Percentiles rank a stretch among this genome's conserved stretches.
These are phyloP conservation scores for Agaricales sp. DNA, from an alignment of 1,284 basidiomycete species.

Conservation along the genomic window DNA sequence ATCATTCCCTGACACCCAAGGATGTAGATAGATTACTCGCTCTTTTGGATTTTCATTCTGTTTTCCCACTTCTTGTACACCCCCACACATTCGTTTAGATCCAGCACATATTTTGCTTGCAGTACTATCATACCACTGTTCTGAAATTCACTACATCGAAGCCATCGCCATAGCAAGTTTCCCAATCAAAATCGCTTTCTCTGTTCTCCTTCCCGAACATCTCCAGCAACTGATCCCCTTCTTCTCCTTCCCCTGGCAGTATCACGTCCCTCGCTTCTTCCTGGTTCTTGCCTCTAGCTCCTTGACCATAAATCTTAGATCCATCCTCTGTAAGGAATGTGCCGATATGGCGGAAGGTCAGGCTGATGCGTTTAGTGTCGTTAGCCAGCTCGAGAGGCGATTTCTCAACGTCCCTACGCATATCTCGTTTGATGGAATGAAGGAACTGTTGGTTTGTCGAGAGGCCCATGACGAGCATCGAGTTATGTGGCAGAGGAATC, in stretches of 20 bases:
- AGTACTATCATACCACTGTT: background rate
- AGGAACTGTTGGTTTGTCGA: constrained; percentile 61
- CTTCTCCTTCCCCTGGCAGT: constrained; percentile 24
- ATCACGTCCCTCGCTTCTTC: constrained; percentile 40
- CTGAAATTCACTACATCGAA: constrained; percentile 59
- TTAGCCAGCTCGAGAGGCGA: constrained; percentile 38
- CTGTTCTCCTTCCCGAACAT: constrained; percentile 69
- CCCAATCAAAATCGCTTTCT: constrained; percentile 57
- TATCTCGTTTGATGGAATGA: constrained; percentile 63
- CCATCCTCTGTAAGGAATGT: constrained; percentile 47
- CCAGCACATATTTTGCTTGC: too few relatives aligned
- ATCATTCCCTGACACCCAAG: too few relatives aligned
- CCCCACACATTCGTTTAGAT: too few relatives aligned
- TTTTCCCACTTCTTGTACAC: too few relatives aligned
- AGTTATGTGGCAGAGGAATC: constrained; percentile 65
- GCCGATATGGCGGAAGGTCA: constrained; percentile 68
- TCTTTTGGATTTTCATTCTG: too few relatives aligned
- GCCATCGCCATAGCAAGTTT: constrained; percentile 46
- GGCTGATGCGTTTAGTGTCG: constrained; percentile 57
- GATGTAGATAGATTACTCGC: too few relatives aligned
- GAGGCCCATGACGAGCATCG: constrained; percentile 66
- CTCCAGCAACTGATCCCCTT: constrained; percentile 35
- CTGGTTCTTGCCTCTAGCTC: constrained; percentile 48
- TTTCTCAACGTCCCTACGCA: constrained; percentile 43
- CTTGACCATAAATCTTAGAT: constrained; percentile 54